These are phyloP conservation scores for Asclepias syriaca DNA, from an alignment of 257 asterid genomes.

Conservation along the genomic window DNA sequence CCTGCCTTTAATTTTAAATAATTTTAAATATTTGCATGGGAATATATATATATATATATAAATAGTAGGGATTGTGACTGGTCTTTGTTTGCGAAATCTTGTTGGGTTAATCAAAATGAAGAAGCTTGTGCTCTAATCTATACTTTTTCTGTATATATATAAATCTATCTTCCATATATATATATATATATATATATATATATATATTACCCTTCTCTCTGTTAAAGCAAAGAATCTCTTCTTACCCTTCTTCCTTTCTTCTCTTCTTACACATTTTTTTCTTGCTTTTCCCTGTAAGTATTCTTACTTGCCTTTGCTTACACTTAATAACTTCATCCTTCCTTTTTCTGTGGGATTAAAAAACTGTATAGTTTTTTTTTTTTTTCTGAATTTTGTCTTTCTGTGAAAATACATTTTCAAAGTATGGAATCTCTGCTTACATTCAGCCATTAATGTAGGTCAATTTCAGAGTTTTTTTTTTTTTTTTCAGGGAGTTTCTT, in stretches of 20 bases:
- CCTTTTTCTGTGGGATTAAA: constrained; percentile 26
- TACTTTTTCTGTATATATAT: too few species aligned
- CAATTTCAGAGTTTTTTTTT: constrained; percentile 28
- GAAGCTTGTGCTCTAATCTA: constrained; percentile 47
- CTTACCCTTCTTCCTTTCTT: constrained; percentile 23
- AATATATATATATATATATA: constrained; percentile 12
- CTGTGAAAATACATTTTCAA: constrained; percentile 27
- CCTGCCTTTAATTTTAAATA: constrained; percentile 10
- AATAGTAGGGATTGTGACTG: constrained; percentile 24
- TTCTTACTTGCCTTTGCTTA: constrained; percentile 77
- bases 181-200: too few species aligned
- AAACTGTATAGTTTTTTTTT: background rate
- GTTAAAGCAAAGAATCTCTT: constrained; percentile 19
- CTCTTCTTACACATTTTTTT: constrained; percentile 23
- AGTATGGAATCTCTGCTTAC: constrained; percentile 55
- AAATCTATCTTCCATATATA: too few species aligned
- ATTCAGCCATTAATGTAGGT: constrained; percentile 33
- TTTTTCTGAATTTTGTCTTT: background rate
- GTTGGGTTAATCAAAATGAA: constrained; percentile 43
- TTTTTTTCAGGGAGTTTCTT: background rate
- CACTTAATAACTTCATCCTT: constrained; percentile 43
- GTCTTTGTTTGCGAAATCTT: constrained; percentile 25
- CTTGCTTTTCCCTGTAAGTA: constrained; percentile 55
- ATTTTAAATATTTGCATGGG: constrained; percentile 42
- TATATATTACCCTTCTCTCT: constrained; percentile 23